These are phyloP conservation scores for Colletotrichum sidae DNA, from an alignment of 2,329 filamentous ascomycete species.

Conservation along the genomic window DNA sequence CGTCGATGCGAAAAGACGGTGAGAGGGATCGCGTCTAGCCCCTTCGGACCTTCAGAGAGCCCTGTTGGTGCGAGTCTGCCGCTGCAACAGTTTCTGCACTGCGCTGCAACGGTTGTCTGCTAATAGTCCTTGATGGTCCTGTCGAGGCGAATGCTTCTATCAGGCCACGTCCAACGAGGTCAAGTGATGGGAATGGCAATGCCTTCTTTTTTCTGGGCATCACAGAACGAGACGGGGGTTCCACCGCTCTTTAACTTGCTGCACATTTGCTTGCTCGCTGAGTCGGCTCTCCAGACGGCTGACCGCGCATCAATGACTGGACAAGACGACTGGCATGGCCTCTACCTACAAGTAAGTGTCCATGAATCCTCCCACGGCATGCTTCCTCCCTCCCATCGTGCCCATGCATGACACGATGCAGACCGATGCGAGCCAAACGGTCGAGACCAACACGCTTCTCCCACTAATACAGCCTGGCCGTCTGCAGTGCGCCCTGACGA, in stretches of 20 bases:
- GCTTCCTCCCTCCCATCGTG: background rate
- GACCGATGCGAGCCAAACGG: background rate
- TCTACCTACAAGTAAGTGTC: background rate
- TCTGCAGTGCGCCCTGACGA: background rate
- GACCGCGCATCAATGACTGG: too few species aligned
- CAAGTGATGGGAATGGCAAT: background rate
- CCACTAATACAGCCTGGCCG: background rate
- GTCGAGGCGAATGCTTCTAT: background rate
- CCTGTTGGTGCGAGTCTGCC: background rate
- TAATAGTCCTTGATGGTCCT: background rate
- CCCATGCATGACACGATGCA: slow-evolving; percentile 23
- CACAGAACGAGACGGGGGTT: too few species aligned
- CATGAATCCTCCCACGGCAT: background rate
- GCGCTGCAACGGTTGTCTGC: slow-evolving; percentile 2
- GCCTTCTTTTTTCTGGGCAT: too few species aligned
- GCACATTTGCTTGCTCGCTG: too few species aligned
- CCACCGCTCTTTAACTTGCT: too few species aligned
- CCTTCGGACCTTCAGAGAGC: background rate
- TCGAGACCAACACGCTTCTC: background rate
- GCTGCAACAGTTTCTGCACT: slow-evolving; percentile 8
- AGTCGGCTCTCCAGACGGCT: too few species aligned
- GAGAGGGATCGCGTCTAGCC: background rate
- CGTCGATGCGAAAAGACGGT: slow-evolving; percentile 33
- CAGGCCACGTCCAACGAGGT: slow-evolving; percentile 21
- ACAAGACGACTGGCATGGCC: too few species aligned